Percentiles rank a stretch among this genome's conserved stretches.
Conservation (phyloP, 345 rosid species). For the Brassica cretica region DNA sequence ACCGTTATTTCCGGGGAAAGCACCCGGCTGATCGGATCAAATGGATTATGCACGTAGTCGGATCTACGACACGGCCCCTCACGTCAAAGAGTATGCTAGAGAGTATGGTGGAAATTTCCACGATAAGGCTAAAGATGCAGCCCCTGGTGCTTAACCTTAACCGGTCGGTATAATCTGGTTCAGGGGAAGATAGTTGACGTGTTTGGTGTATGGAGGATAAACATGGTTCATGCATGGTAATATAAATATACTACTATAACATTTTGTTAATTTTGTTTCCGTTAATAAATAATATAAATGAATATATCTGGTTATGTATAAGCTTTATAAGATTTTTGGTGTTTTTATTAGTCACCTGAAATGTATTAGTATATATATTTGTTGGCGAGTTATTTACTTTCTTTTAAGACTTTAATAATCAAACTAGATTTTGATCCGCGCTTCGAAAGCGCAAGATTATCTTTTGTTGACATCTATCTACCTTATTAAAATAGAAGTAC, state of each 20-base stretch:
- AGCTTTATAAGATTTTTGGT: neutral
- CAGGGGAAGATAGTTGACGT: neutral
- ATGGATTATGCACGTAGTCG: constrained; percentile 71
- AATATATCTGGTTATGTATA: neutral
- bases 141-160: constrained; percentile 78
- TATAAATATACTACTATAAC: neutral
- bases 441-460: no score
- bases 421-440: no score
- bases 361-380: neutral
- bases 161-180: neutral
- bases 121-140: constrained; percentile 86
- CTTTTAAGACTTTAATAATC: no score
- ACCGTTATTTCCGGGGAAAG: constrained; percentile 65
- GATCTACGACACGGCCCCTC: constrained; percentile 81
- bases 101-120: constrained; percentile 89
- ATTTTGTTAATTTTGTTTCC: constrained; percentile 11
- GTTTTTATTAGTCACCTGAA: constrained; percentile 8
- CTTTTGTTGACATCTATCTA: no score
- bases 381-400: no score
- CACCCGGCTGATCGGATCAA: constrained; percentile 67
- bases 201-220: constrained; percentile 6
- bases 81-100: constrained; percentile 81
- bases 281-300: constrained; percentile 1
- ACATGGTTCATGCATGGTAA: constrained; percentile 3
- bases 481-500: no score